Base-by-base conservation (phyloP, 495 filamentous ascomycete species). In the Acidiella bohemica region DNA sequence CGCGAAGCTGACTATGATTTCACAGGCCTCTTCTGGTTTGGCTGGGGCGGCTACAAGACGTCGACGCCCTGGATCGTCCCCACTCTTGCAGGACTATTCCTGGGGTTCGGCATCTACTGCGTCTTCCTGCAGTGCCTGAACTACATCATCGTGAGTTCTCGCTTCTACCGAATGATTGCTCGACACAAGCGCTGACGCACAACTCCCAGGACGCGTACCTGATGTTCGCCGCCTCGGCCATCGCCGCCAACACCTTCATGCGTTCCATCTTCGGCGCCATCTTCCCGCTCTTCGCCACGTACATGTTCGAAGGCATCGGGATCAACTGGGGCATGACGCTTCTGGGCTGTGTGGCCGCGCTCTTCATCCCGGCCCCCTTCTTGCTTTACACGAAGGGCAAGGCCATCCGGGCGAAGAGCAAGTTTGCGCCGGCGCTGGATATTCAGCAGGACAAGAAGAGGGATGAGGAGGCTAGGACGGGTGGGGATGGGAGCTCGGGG, bases 21-120 rank as follows among this genome's bases (percentile, higher is more conserved):
- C 13, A 21, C 23, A 19, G 63, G 56, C 9, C 39, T 62, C 6
- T 59, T 62, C 36, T 47, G 53, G 39, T 61, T 60, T 34, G 59
- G 56, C n/a, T 63, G 59, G 59, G 49, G 50, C 0, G 60, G 32
- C 62, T 53, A 53, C 36, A 46, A 45, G 16, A 41, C 48, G 24
- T 24, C 44, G 3, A 49, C 53, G 13, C 44, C 47, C 1, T 63
- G 54, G 54, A 27, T 27, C n/a, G 49, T 57, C 6, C 58, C 59
- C 3, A 54, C 42, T 0, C 26, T 54, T 4, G 48, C 44, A 13
- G 45, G 48, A 14, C 17, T 48, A 2, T 50, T 47, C 36, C 27
- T 46, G 12, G 58, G 59, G 12, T 40, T 52, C 26, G 59, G 58
- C 11, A 44, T 59, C 19, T 48, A 57, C 32, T 38, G 39, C 5